These are phyloP conservation scores for Botrytis squamosa DNA, from an alignment of 2,329 filamentous ascomycete genomes.

Conservation along the genomic window DNA sequence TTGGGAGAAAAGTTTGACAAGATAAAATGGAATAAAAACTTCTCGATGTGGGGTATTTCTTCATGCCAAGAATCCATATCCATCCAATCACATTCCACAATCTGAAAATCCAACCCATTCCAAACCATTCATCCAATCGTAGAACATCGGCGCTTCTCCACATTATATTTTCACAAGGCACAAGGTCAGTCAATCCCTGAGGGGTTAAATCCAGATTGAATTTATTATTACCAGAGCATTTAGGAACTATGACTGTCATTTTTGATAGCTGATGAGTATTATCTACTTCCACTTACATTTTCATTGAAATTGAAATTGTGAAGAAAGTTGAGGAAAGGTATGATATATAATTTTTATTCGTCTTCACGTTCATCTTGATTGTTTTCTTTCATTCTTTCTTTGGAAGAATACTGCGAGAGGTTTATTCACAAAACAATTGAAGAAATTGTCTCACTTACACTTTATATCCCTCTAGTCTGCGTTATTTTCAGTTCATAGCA, in stretches of 20 bases:
- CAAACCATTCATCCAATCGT: neutral
- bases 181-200: neutral
- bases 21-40: conserved; percentile 2
- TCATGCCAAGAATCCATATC: neutral
- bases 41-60: neutral
- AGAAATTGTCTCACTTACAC: neutral
- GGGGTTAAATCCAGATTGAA: neutral
- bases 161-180: conserved; percentile 1
- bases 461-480: conserved; percentile 27
- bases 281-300: neutral
- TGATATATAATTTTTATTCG: neutral
- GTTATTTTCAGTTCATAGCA: conserved; percentile 29
- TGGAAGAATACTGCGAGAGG: neutral
- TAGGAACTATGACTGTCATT: conserved; percentile 11
- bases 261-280: conserved; percentile 4
- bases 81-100: neutral
- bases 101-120: neutral
- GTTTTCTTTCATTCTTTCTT: neutral
- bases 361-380: neutral
- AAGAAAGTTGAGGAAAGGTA: conserved; percentile 13
- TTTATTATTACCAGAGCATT: conserved; percentile 15
- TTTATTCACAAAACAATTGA: neutral
- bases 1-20: conserved; percentile 2
- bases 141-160: neutral
- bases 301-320: too few species aligned